Base-by-base conservation (phyloP, 208 protist species). In the Borovskyia barvae region DNA sequence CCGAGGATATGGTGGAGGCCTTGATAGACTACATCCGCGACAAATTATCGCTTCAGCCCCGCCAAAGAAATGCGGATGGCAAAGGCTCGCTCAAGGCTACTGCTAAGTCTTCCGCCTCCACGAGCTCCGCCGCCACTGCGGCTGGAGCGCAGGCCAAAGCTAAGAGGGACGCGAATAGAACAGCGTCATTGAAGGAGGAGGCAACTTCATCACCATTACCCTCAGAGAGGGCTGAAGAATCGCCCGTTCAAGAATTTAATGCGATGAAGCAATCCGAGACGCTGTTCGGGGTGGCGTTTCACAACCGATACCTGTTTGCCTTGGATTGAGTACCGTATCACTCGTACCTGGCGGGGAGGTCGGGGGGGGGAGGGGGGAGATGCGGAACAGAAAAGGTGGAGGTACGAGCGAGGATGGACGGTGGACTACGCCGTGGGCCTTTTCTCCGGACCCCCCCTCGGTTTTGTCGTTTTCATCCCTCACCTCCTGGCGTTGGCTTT, bases 231-330 rank as follows among this genome's bases (percentile, higher is more conserved):
- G n/a, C n/a, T n/a, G n/a, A n/a, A n/a, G n/a, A 43, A 2, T 8
- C 52, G 4, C n/a, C 36, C 1, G 40, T 58, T 12, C 49, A 78
- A n/a, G 85, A 93, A 45, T 96, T 90, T 64, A 90, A 94, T 60
- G 78, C 75, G 60, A 75, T 84, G 17, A 90, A 86, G 55, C 81
- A 85, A 55, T 75, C 81, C 14, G 79, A 93, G 65, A 55, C 71
- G 43, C 64, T 96, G 1, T 91, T 96, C 50, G 91, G 91, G 4
- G 78, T 96, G 12, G 70, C 76, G 11, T 85, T 96, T 60, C 79
- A 92, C 48, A 96, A 96, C 66, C 85, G 91, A 6, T 96, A 94
- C 61, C 64, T 96, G 15, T 96, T 96, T 63, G 78, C 86, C 33
- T 57, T 96, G 5, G 91, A 96, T 55, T 56, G n/a, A n/a, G n/a